A percentile compares a stretch with the other conserved stretches of the same genome.
These are phyloP conservation scores for Fusarium phyllophilum DNA, from an alignment of 2,329 filamentous ascomycete genomes.

Conservation along the genomic window DNA sequence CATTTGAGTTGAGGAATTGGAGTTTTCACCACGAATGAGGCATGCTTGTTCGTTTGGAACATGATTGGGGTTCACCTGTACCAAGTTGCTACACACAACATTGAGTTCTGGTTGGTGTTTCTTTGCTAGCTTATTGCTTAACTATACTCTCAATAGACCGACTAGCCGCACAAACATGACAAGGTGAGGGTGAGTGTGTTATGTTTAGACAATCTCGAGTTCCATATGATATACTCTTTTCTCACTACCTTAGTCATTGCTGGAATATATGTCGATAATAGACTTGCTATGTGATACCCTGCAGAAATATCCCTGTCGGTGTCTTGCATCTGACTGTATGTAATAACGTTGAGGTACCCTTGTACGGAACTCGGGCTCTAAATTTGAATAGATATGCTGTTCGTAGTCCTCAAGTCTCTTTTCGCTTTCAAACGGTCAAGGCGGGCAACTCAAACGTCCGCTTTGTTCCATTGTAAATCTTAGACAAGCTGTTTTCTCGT, in stretches of 20 bases:
- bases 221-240: background rate
- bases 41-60: background rate
- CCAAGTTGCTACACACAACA: background rate
- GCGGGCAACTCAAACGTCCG: background rate
- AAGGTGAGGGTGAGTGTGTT: background rate
- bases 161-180: background rate
- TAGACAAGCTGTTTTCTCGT: too few relatives aligned
- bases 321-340: background rate
- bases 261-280: background rate
- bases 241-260: background rate
- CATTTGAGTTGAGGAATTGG: background rate
- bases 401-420: background rate
- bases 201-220: too few relatives aligned
- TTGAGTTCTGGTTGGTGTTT: slow-evolving; percentile 10
- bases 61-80: background rate
- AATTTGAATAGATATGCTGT: background rate
- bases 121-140: background rate
- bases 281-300: background rate
- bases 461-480: background rate
- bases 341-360: background rate
- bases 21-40: background rate
- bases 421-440: background rate
- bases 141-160: background rate
- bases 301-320: background rate
- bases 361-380: background rate